Conservation (phyloP, 75 land plant species). For the Larix kaempferi region DNA sequence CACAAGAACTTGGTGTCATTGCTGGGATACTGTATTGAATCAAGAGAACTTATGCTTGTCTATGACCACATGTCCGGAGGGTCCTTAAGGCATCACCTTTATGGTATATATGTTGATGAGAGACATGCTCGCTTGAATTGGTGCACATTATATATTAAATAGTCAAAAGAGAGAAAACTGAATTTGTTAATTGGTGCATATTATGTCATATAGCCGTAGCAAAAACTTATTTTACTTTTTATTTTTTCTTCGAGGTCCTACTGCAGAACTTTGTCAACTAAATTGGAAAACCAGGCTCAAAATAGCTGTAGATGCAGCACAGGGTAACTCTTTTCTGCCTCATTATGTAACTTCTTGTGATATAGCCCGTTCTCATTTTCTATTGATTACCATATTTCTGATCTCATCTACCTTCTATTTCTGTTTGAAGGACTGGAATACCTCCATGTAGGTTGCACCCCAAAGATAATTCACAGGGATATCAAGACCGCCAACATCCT, state of each 20-base stretch:
- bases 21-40: slow-evolving; percentile 33
- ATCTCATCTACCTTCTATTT: background rate
- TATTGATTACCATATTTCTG: background rate
- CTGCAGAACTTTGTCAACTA: background rate
- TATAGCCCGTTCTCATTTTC: too few species aligned
- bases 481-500: slow-evolving; percentile 36
- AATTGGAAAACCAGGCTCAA: slow-evolving; percentile 8
- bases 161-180: background rate
- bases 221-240: background rate
- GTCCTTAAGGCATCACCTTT: slow-evolving; percentile 29
- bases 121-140: background rate
- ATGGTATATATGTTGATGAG: slow-evolving; percentile 14
- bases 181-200: too few species aligned
- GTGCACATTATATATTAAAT: too few species aligned
- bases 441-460: slow-evolving; percentile 15
- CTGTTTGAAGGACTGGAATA: slow-evolving; percentile 18
- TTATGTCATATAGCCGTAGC: too few species aligned
- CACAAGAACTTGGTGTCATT: slow-evolving; percentile 32
- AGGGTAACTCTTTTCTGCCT: background rate
- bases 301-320: slow-evolving; percentile 3
- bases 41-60: slow-evolving; percentile 30
- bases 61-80: slow-evolving; percentile 47
- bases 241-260: background rate
- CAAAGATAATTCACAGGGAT: slow-evolving; percentile 42
- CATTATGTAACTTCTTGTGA: background rate